phyloP scores from a whole-genome alignment of 441 rosid genomes.

The Brassica hybrid region DNA sequence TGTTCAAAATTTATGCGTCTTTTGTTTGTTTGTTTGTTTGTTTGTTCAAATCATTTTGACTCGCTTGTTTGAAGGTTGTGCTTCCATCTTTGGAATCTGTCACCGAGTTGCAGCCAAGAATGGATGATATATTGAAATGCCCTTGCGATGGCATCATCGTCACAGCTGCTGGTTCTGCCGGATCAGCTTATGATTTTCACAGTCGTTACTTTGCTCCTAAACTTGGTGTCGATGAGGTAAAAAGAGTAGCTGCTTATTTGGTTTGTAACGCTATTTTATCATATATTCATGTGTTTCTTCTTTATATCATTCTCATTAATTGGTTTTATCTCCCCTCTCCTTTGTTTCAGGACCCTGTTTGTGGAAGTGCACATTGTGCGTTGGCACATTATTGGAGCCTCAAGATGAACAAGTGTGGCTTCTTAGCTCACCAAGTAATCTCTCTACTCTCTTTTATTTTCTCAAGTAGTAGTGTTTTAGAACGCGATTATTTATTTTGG shows the following conservation, averaged over 20 bases:
- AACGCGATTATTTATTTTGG: neutral
- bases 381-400: slow-evolving; percentile 70
- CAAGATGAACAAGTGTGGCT: slow-evolving; percentile 64
- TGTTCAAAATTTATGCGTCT: slow-evolving; percentile 34
- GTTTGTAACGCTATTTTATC: neutral
- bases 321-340: neutral
- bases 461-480: neutral
- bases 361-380: slow-evolving; percentile 82
- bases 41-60: neutral
- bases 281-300: slow-evolving; percentile 1
- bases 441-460: slow-evolving; percentile 3
- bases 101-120: slow-evolving; percentile 51
- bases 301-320: neutral
- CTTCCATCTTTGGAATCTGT: slow-evolving; percentile 69
- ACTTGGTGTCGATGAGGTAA: slow-evolving; percentile 50
- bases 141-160: slow-evolving; percentile 66
- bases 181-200: slow-evolving; percentile 65
- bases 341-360: slow-evolving; percentile 68
- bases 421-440: slow-evolving; percentile 55
- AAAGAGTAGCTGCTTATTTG: slow-evolving; percentile 3
- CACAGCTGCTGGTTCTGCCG: slow-evolving; percentile 59
- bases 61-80: slow-evolving; percentile 50
- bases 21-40: slow-evolving; percentile 9
- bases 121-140: slow-evolving; percentile 57
- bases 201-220: slow-evolving; percentile 76